These are phyloP conservation scores for Backusella tarrabulga DNA, from an alignment of 192 early-diverging fungal genomes.

Conservation along the genomic window DNA sequence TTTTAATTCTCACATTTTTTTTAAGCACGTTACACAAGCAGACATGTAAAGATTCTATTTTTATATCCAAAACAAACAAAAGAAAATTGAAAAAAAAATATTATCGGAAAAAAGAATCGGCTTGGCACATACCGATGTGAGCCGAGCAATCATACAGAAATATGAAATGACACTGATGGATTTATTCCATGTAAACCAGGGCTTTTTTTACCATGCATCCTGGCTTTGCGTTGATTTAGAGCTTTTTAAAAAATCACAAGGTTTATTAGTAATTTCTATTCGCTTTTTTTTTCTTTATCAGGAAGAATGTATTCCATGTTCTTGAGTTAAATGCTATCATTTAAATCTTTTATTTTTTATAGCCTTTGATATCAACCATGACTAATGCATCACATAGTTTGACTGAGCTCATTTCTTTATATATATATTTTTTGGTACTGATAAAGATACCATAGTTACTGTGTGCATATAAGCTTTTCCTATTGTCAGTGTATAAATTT, in stretches of 20 bases:
- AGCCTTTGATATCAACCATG: not conserved
- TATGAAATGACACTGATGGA: not conserved
- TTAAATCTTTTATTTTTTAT: too few relatives aligned
- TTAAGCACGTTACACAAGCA: not conserved
- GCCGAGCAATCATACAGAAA: not conserved
- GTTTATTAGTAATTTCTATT: not conserved
- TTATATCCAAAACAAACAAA: not conserved
- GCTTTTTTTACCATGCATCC: not conserved
- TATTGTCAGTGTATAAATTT: not conserved
- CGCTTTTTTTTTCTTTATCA: too few relatives aligned
- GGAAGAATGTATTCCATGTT: not conserved
- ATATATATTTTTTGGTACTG: not conserved
- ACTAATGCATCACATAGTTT: not conserved
- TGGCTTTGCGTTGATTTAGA: not conserved
- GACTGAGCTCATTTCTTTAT: not conserved
- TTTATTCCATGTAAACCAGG: not conserved
- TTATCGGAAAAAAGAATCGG: not conserved
- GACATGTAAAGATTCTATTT: not conserved
- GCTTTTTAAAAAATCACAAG: not conserved
- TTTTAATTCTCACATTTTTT: not conserved
- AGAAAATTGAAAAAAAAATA: not conserved
- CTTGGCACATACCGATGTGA: not conserved
- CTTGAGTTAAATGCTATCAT: not conserved
- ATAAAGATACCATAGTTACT: not conserved
- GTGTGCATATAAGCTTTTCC: not conserved